Conservation (phyloP, 1,284 basidiomycete genomes). For the Earliella scabrosa region DNA sequence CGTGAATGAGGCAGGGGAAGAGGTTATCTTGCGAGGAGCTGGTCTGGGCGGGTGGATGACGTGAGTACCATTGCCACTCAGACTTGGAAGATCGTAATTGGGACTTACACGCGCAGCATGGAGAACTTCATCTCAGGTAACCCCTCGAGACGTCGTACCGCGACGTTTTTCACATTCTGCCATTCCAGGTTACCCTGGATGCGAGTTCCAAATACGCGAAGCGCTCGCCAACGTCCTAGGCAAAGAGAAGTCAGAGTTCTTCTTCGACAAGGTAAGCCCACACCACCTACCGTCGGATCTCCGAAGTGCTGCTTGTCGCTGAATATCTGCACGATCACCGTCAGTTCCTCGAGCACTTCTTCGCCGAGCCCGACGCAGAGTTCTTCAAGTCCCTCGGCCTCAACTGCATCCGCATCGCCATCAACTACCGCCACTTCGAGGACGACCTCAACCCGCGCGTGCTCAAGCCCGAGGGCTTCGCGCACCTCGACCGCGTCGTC, state of each 20-base stretch:
- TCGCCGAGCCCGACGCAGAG: conserved; percentile 69
- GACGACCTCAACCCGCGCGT: conserved; percentile 71
- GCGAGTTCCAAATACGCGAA: conserved; percentile 69
- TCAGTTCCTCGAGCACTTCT: conserved; percentile 81
- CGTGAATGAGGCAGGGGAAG: conserved; percentile 56
- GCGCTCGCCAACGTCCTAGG: conserved; percentile 70
- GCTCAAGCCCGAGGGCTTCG: conserved; percentile 62
- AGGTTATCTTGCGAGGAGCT: conserved; percentile 66
- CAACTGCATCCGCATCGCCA: conserved; percentile 73
- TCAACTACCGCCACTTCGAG: conserved; percentile 75
- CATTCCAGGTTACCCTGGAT: conserved; percentile 55
- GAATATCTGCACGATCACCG: too few relatives aligned
- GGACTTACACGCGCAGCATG: conserved; percentile 54
- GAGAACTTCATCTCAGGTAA: conserved; percentile 66
- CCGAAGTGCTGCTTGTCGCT: too few relatives aligned
- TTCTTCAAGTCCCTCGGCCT: conserved; percentile 76
- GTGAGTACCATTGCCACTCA: conserved; percentile 43
- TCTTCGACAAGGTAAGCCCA: conserved; percentile 71
- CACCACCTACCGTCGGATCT: too few relatives aligned
- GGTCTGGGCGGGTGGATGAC: conserved; percentile 77
- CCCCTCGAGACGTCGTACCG: too few relatives aligned
- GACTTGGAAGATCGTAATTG: too few relatives aligned
- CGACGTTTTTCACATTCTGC: not conserved
- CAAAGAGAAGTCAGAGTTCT: conserved; percentile 69
- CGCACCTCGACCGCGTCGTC: conserved; percentile 65